Evolutionary conservation across 179 eudicot species (phyloP), one percentile per base, ranked within the genome.

Genomic region (Carnegiea gigantea): DNA sequence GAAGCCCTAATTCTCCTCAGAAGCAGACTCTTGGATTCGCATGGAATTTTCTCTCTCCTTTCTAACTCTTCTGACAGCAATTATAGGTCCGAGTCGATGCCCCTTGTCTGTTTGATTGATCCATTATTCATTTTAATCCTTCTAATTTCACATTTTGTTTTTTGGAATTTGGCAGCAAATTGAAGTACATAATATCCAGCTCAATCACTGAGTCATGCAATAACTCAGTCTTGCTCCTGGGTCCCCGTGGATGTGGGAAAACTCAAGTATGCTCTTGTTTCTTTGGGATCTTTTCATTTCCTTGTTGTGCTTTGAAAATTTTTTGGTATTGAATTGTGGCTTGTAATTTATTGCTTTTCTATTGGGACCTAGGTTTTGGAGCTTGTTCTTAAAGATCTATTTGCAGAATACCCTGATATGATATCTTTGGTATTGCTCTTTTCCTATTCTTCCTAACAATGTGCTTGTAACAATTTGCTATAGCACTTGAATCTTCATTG

Each of bases 241-340:
- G 99, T 38, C 97, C 99, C 21, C 98, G 98, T 44, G 99, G 98
- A 11, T 96, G 95, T 67, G 96, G 97, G 43, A 92, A 96, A 88
- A 78, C 78, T 59, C 91, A 92, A 83, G 99, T 95, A 74, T 23
- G 81, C 60, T 18, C 7, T 78, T 1, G 0, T 78, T 77, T 30
- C 1, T 9, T 65, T 80, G 23, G 33, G 18, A 17, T 72, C 11
- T 49, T 48, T 43, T 54, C 49, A 46, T 60, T 43, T 36, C 21
- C 49, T 67, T 54, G 6, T 33, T 5, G 40, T 21, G 28, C 24
- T 38, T 80, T 60, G 3, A 26, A 1, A 2, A 0, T 43, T 76
- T 11, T 74, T 15, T 33, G 1, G 73, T 17, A 70, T 3, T 14
- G 15, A 1, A 75, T 30, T 54, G 74, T 30, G 15, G 43, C 5